Evolutionary conservation across 306 rosid genomes (phyloP).

Genomic region (Mimosa pudica): DNA sequence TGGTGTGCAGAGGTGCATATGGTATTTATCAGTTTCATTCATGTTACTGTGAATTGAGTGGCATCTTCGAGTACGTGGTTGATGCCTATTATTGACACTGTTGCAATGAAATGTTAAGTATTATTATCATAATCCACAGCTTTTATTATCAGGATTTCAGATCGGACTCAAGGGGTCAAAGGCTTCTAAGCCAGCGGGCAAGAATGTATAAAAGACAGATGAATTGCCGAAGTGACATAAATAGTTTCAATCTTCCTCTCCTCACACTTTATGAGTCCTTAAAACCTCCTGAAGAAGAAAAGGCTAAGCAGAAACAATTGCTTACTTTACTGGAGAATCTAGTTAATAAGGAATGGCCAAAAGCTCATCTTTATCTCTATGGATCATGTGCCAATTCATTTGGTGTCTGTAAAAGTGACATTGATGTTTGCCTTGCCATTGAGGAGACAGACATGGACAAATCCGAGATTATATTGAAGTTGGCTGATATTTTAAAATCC

Average conservation of each 20-base stretch:
- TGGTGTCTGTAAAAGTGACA: conserved; percentile 89
- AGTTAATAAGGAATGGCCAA: conserved; percentile 78
- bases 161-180: conserved; percentile 72
- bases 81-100: conserved; percentile 14
- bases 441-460: conserved; percentile 68
- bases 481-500: conserved; percentile 83
- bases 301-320: conserved; percentile 75
- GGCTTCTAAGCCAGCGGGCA: conserved; percentile 62
- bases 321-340: conserved; percentile 64
- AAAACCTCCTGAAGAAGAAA: conserved; percentile 90
- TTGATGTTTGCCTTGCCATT: conserved; percentile 92
- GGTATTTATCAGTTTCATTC: conserved; percentile 8
- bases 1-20: conserved; percentile 11
- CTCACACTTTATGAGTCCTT: conserved; percentile 66
- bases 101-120: conserved; percentile 25
- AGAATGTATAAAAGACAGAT: conserved; percentile 61
- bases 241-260: conserved; percentile 58
- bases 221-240: conserved; percentile 75
- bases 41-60: conserved; percentile 16
- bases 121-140: conserved; percentile 34
- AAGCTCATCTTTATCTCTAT: conserved; percentile 75
- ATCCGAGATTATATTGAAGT: conserved; percentile 67
- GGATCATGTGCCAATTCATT: conserved; percentile 98
- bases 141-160: conserved; percentile 72
- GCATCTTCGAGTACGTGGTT: conserved; percentile 15